Percentiles rank a stretch among this genome's conserved stretches.
phyloP scores from a whole-genome alignment of 2,329 filamentous ascomycete genomes.

The Botryotinia globosa region DNA sequence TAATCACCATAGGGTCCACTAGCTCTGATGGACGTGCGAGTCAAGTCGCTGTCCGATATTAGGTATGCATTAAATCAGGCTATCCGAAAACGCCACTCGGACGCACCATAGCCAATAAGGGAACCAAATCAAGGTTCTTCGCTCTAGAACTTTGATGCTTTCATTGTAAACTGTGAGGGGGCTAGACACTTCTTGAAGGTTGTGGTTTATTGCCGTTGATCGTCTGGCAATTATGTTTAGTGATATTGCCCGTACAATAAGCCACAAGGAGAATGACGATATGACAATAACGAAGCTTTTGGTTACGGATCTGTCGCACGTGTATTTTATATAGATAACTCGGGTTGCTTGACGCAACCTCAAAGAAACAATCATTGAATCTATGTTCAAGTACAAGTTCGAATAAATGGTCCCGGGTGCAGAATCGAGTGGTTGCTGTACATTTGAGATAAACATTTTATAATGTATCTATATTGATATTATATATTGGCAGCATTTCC shows the following conservation, averaged over 20 bases:
- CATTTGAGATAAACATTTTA: neutral
- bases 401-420: too few relatives aligned
- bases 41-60: neutral
- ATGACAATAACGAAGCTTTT: neutral
- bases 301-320: neutral
- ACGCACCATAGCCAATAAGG: neutral
- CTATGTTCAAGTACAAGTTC: neutral
- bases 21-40: neutral
- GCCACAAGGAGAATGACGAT: neutral
- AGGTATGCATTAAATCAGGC: neutral
- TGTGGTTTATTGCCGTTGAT: neutral
- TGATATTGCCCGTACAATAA: neutral
- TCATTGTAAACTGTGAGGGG: too few relatives aligned
- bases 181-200: neutral
- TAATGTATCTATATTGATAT: neutral
- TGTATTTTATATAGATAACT: neutral
- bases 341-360: neutral
- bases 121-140: neutral
- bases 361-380: neutral
- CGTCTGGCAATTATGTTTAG: too few relatives aligned
- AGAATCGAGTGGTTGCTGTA: neutral
- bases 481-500: conserved; percentile 4
- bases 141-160: neutral
- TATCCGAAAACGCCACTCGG: neutral
- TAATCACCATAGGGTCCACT: neutral